These are phyloP conservation scores for Backusella psychrophila DNA, from an alignment of 192 early-diverging fungal genomes.

Conservation along the genomic window DNA sequence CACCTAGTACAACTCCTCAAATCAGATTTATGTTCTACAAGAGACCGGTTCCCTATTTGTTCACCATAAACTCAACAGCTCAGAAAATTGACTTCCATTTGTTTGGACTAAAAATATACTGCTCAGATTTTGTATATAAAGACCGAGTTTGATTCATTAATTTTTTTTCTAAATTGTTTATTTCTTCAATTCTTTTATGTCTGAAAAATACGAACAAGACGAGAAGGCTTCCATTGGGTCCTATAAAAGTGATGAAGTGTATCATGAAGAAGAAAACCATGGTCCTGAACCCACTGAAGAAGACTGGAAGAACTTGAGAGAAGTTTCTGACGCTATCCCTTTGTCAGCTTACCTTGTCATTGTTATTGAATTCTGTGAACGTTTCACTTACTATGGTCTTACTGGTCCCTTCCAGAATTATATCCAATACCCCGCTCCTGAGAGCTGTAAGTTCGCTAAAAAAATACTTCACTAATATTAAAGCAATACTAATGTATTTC, in stretches of 20 bases:
- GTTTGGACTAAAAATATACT: background rate
- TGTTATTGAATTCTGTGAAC: slow-evolving; percentile 59
- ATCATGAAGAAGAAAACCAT: slow-evolving; percentile 33
- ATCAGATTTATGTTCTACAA: background rate
- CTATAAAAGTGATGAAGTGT: slow-evolving; percentile 36
- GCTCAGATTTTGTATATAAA: background rate
- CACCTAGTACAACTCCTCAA: background rate
- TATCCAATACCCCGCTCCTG: slow-evolving; percentile 44
- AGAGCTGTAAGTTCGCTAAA: slow-evolving; percentile 26
- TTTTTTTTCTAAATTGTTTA: background rate
- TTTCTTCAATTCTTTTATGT: background rate
- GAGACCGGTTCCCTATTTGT: background rate
- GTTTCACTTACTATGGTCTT: slow-evolving; percentile 63
- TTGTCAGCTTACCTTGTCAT: slow-evolving; percentile 51
- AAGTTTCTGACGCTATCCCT: slow-evolving; percentile 60
- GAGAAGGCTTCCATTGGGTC: background rate
- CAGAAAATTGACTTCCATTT: background rate
- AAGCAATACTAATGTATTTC: background rate
- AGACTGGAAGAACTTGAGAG: slow-evolving; percentile 52
- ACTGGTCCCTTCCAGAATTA: slow-evolving; percentile 59
- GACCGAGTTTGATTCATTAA: background rate
- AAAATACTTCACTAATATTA: background rate
- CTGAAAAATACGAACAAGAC: background rate
- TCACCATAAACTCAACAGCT: background rate
- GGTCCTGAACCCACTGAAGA: slow-evolving; percentile 56